Evolutionary conservation across 345 rosid genomes (phyloP).

Genomic region (Garcia nutans): DNA sequence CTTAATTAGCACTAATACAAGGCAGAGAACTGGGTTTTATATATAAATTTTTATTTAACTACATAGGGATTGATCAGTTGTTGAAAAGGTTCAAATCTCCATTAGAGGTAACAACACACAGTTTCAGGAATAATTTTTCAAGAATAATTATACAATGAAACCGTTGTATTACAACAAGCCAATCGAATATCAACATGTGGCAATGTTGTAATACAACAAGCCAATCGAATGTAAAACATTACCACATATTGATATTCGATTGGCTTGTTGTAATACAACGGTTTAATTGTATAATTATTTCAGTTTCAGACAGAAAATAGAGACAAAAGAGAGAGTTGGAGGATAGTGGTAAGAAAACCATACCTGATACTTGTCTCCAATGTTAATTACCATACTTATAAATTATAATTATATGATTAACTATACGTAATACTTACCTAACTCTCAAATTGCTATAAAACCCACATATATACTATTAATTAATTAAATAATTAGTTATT

Average conservation of each 20-base stretch:
- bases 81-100: not conserved
- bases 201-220: too few relatives aligned
- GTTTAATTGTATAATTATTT: too few relatives aligned
- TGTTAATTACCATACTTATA: not conserved
- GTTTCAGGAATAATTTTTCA: too few relatives aligned
- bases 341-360: not conserved
- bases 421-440: not conserved
- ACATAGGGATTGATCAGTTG: constrained; percentile 8
- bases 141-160: too few relatives aligned
- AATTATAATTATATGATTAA: too few relatives aligned
- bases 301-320: not conserved
- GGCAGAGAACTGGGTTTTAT: not conserved
- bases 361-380: not conserved
- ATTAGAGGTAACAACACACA: not conserved
- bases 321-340: not conserved
- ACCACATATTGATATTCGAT: too few relatives aligned
- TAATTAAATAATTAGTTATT: not conserved
- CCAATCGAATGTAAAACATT: too few relatives aligned
- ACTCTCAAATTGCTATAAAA: not conserved
- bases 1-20: too few relatives aligned
- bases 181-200: too few relatives aligned
- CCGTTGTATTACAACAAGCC: too few relatives aligned
- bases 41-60: too few relatives aligned
- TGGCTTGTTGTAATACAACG: too few relatives aligned
- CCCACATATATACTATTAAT: not conserved